Percentiles rank a stretch among this genome's conserved stretches.
phyloP scores from a whole-genome alignment of 495 filamentous ascomycete genomes.

The Penicillium bovifimosum region DNA sequence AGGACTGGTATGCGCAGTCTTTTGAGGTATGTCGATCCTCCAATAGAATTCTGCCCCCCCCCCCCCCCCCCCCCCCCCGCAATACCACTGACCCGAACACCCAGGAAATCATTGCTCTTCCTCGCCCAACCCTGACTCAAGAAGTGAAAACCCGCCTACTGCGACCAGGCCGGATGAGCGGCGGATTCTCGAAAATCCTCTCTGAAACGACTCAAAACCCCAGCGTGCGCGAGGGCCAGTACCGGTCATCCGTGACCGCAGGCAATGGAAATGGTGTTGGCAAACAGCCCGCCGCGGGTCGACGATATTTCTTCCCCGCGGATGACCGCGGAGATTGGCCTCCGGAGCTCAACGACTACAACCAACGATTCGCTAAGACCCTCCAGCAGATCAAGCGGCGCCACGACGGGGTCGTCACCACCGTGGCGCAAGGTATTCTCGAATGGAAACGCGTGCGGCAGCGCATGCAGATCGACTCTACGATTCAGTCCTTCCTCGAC shows the following conservation, averaged over 20 bases:
- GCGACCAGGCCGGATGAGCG: constrained; percentile 60
- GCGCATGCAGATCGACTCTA: constrained; percentile 96
- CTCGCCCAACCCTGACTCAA: constrained; percentile 66
- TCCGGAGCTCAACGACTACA: constrained; percentile 90
- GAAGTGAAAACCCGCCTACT: constrained; percentile 77
- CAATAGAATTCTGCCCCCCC: neutral
- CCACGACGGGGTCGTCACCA: constrained; percentile 96
- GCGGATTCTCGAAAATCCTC: constrained; percentile 57
- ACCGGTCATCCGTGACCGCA: constrained; percentile 61
- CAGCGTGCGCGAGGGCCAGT: constrained; percentile 81
- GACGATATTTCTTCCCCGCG: constrained; percentile 86
- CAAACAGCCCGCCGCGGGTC: constrained; percentile 32
- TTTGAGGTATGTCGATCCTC: constrained; percentile 69
- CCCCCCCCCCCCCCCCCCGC: too few relatives aligned
- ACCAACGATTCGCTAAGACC: constrained; percentile 77
- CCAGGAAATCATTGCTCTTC: constrained; percentile 85
- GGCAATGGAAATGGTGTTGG: constrained; percentile 46
- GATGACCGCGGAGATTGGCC: constrained; percentile 90
- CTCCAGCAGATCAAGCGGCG: constrained; percentile 89
- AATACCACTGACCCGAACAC: constrained; percentile 3
- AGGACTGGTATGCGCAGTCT: constrained; percentile 98
- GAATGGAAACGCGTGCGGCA: constrained; percentile 97
- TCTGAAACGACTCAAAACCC: constrained; percentile 84
- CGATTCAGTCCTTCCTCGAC: constrained; percentile 93
- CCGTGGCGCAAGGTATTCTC: constrained; percentile 87